Conservation (phyloP, 345 rosid genomes). For the Noccaea caerulescens region DNA sequence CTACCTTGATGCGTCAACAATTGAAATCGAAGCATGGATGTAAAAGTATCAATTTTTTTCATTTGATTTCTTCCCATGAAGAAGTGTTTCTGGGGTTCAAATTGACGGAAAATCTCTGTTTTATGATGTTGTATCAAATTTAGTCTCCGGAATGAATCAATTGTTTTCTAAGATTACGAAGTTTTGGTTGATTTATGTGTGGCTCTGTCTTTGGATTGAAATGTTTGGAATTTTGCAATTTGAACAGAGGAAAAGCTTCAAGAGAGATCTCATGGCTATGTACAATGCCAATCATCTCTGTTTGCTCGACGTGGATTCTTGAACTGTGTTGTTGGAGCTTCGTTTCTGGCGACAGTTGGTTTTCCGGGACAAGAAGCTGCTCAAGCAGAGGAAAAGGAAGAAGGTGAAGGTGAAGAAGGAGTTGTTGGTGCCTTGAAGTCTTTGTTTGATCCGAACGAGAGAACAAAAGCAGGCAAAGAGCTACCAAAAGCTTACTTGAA, state of each 20-base stretch:
- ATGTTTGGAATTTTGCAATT: neutral
- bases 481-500: conserved; percentile 90
- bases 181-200: neutral
- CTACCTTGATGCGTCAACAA: conserved; percentile 24
- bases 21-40: conserved; percentile 22
- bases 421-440: conserved; percentile 66
- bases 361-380: conserved; percentile 31
- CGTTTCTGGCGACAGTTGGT: conserved; percentile 20
- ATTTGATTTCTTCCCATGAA: neutral
- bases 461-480: conserved; percentile 72
- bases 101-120: neutral
- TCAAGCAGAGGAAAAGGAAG: conserved; percentile 35
- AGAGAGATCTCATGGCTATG: conserved; percentile 12
- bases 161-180: neutral
- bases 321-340: conserved; percentile 32
- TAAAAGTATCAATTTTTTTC: conserved; percentile 13
- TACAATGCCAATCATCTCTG: conserved; percentile 17
- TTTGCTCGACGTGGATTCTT: conserved; percentile 43
- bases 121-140: neutral
- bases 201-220: neutral
- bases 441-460: conserved; percentile 77
- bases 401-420: conserved; percentile 63
- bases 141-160: neutral
- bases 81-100: neutral
- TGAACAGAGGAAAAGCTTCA: conserved; percentile 39